Evolutionary conservation across 2,329 filamentous ascomycete species (phyloP), one percentile per base, ranked within the genome.

Genomic region (Talaromyces sp.): DNA sequence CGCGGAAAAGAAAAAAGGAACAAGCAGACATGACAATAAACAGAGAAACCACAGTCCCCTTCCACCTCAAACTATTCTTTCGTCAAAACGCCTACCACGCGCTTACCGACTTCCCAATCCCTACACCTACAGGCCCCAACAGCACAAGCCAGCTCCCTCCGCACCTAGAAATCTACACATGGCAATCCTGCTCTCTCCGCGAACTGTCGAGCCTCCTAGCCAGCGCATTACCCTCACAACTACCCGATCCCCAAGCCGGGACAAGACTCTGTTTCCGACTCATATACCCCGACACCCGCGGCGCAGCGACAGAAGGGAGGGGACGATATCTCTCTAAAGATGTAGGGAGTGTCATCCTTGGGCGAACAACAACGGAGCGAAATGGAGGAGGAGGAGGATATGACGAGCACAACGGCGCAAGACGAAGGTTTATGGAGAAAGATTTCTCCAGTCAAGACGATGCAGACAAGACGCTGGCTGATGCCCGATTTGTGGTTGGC

Each of bases 181-280:
- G 91, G 89, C 82, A 85, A 58, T 85, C 84, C 66, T 93, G 89
- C 75, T 91, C 89, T 2, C 81, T 97, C 22, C 80, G 82, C 63
- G 91, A 97, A 73, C 84, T 97, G 36, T 86, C 88, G 21, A 84
- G 89, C 58, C 86, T 93, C 56, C 82, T 97, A 58, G 84, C 85
- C 28, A 83, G 84, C 53, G 81, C 87, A 1, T 79, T 89, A 1
- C 88, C 89, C 0, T 75, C 79, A 2, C 76, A 91, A 19, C 81
- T 96, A 2, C 90, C 91, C 0, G 78, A 81, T 37, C 89, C 89
- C 0, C 83, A 87, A 6, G 81, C 91, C 40, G 92, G 93, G 61
- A 93, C 91, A 8, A 85, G 93, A 56, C 81, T 97, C n/a, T 86
- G 85, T 61, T 97, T 94, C 75, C 88, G 92, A 50, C 83, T 96